These are phyloP conservation scores for Emericellopsis cladophorae DNA, from an alignment of 2,329 filamentous ascomycete species.

Conservation along the genomic window DNA sequence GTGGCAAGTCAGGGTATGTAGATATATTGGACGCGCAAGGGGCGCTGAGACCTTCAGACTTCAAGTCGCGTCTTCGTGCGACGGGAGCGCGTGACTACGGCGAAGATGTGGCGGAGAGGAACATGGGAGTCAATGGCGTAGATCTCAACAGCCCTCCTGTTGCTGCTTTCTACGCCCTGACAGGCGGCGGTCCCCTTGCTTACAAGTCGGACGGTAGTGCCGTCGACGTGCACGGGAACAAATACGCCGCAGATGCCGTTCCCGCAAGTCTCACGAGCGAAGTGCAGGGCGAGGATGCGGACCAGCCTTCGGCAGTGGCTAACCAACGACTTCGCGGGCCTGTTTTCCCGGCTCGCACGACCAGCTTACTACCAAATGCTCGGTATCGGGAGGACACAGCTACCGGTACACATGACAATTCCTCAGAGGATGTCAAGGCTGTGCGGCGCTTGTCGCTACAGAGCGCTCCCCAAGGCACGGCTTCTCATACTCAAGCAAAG, in stretches of 20 bases:
- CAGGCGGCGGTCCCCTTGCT: constrained; percentile 2
- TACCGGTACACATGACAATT: no score
- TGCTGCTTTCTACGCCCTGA: constrained; percentile 19
- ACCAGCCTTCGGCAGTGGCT: background rate
- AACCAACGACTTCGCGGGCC: background rate
- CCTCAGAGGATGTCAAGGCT: background rate
- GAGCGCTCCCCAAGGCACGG: background rate
- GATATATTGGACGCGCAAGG: constrained; percentile 48
- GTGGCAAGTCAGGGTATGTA: constrained; percentile 19
- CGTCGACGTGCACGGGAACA: constrained; percentile 4
- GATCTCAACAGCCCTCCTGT: constrained; percentile 19
- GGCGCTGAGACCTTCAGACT: constrained; percentile 33
- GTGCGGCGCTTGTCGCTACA: constrained; percentile 2
- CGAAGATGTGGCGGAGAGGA: constrained; percentile 54
- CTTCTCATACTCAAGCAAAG: background rate
- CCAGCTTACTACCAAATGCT: constrained; percentile 1
- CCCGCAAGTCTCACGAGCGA: background rate
- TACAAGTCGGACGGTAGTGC: constrained; percentile 4
- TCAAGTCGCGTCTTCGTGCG: constrained; percentile 33
- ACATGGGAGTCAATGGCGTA: constrained; percentile 27
- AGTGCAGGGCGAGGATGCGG: background rate
- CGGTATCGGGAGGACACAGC: background rate
- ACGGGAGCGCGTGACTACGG: constrained; percentile 41
- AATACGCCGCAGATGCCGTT: constrained; percentile 2
- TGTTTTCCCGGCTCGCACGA: constrained; percentile 1